Evolutionary conservation across 345 rosid genomes (phyloP), one percentile per base, ranked within the genome.

Genomic region (Bruguiera gymnorhiza): DNA sequence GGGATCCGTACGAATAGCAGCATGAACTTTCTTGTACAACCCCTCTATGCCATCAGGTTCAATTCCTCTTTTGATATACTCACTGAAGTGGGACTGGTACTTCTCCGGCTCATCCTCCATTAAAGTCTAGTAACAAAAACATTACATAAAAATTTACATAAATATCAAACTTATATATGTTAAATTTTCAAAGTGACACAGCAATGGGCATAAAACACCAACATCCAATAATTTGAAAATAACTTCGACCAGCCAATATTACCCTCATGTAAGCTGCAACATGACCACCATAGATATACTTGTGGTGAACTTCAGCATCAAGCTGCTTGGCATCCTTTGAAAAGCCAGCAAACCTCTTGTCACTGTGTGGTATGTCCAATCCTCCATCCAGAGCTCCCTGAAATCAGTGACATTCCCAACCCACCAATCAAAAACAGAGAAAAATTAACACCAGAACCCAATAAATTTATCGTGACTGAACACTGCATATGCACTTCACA

Each of bases 351-450:
- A 90, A 93, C 67, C 98, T 80, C 85, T 86, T 89, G 56, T 89
- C 96, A 72, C 96, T 85, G 84, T 89, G 96, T 3, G 93, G 98
- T 63, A 87, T 87, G 71, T 89, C 98, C 80, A 93, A 70, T n/a
- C 98, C 98, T 65, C 96, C 97, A 65, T 93, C 98, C 73, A 89
- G 77, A 24, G 96, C 96, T 48, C 98, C 98, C 98, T 93, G 76
- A 26, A 36, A 73, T 21, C 19, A 37, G 19, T 1, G 8, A 62
- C 18, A 21, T 13, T 15, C 15, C 27, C 16, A 43, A 19, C 20
- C 3, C 30, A n/a, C 19, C 26, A 39, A 5, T 26, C 24, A 30
- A 6, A 65, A 24, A 70, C 48, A 30, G 27, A 48, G 16, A 26
- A 55, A 63, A 9, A 51, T 18, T 24, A 36, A 55, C 1, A 16